Conservation (phyloP, 1,284 basidiomycete species). For the Mycena citricolor region DNA sequence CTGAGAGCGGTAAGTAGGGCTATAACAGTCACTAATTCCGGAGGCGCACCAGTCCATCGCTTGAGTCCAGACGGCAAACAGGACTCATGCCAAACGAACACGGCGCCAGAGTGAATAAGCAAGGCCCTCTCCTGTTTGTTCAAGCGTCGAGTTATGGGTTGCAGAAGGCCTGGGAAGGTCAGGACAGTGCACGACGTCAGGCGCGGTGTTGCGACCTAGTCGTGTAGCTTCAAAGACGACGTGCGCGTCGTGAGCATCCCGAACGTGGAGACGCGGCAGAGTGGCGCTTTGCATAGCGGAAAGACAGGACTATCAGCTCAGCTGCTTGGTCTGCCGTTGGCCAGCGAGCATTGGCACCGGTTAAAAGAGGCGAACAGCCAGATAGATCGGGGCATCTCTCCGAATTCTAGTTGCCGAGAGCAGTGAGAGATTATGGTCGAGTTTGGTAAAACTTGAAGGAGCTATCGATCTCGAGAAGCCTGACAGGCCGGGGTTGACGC, state of each 20-base stretch:
- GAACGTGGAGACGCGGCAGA: constrained; percentile 59
- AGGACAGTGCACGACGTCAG: constrained; percentile 5
- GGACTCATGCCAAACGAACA: constrained; percentile 82
- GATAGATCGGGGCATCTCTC: no score
- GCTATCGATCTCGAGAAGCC: no score
- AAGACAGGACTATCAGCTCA: constrained; percentile 28
- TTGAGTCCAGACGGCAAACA: constrained; percentile 74
- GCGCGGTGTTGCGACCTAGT: constrained; percentile 11
- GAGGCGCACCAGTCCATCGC: constrained; percentile 76
- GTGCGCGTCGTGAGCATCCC: constrained; percentile 63
- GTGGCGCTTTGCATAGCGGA: constrained; percentile 55
- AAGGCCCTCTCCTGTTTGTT: constrained; percentile 58
- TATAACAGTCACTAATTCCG: no score
- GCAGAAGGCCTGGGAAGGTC: constrained; percentile 42
- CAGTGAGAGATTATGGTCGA: no score
- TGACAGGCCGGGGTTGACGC: no score
- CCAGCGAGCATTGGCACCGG: no score
- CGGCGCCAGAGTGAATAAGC: constrained; percentile 61
- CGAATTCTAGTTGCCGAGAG: no score
- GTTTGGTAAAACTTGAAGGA: no score
- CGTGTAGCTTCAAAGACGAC: constrained; percentile 60
- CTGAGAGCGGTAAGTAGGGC: constrained; percentile 27
- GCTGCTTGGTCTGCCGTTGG: constrained; percentile 1
- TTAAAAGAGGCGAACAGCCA: no score
- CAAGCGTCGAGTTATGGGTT: constrained; percentile 49